Conservation (phyloP, 306 rosid species). For the Cucumis melo region DNA sequence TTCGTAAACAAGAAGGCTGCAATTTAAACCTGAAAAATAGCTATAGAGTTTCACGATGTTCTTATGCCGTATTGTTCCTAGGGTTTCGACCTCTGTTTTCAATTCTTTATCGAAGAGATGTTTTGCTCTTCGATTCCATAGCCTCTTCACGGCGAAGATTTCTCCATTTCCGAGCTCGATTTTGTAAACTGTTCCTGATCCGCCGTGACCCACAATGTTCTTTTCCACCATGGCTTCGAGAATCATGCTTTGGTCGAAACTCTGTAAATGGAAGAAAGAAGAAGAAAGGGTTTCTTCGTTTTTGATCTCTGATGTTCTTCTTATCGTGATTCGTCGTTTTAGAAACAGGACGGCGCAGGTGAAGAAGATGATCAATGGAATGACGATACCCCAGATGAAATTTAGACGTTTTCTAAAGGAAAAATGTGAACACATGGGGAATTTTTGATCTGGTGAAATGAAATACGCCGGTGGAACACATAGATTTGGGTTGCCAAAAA, state of each 20-base stretch:
- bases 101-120: conserved; percentile 45
- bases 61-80: conserved; percentile 78
- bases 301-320: conserved; percentile 32
- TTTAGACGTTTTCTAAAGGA: conserved; percentile 34
- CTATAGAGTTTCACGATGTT: conserved; percentile 79
- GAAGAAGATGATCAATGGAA: conserved; percentile 42
- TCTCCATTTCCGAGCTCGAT: conserved; percentile 60
- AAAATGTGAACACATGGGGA: conserved; percentile 40
- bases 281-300: conserved; percentile 53
- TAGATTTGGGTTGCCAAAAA: conserved; percentile 65
- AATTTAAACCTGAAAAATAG: conserved; percentile 56
- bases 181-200: conserved; percentile 82
- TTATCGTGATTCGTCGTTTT: conserved; percentile 37
- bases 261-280: conserved; percentile 52
- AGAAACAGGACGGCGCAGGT: conserved; percentile 50
- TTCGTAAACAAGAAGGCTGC: conserved; percentile 76
- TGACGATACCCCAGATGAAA: conserved; percentile 62
- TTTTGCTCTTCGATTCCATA: conserved; percentile 51
- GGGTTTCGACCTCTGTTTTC: conserved; percentile 81
- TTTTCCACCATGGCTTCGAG: conserved; percentile 61
- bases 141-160: conserved; percentile 62
- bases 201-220: conserved; percentile 85
- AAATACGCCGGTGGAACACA: conserved; percentile 41
- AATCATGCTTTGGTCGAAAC: conserved; percentile 52
- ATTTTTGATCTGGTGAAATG: conserved; percentile 35